These are phyloP conservation scores for Pseudotsuga menziesii DNA, from an alignment of 75 land plant genomes.

Conservation along the genomic window DNA sequence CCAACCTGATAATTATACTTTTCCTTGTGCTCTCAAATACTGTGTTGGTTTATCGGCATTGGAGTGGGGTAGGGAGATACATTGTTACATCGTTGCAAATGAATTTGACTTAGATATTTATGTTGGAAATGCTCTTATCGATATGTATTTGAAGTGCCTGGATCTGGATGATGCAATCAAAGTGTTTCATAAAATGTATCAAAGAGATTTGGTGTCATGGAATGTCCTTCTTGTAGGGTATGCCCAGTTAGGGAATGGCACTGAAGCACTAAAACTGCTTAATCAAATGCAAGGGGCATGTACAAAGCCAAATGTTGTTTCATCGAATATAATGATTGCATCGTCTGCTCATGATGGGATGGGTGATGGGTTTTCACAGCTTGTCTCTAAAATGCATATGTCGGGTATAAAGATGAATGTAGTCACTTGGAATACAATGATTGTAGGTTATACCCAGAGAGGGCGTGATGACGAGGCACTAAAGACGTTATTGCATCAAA, in stretches of 20 bases:
- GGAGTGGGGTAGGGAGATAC: constrained; percentile 6
- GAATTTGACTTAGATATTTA: constrained; percentile 7
- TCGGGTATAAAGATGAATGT: no score
- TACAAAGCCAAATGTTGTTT: constrained; percentile 24
- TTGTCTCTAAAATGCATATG: no score
- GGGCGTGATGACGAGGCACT: no score
- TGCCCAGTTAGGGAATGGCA: constrained; percentile 25
- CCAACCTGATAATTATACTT: constrained; percentile 4
- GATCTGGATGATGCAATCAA: constrained; percentile 6
- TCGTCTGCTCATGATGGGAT: constrained; percentile 66
- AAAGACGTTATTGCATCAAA: no score
- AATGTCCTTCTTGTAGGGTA: constrained; percentile 21
- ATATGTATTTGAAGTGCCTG: constrained; percentile 22
- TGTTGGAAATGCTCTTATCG: constrained; percentile 20
- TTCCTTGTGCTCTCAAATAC: neutral
- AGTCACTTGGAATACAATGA: no score
- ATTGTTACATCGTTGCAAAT: neutral
- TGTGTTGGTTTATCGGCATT: neutral
- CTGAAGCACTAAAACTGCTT: constrained; percentile 22
- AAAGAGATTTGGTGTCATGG: constrained; percentile 20
- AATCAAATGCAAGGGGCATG: constrained; percentile 23
- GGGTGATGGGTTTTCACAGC: no score
- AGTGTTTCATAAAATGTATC: constrained; percentile 15
- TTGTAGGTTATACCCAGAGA: no score
- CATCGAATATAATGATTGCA: constrained; percentile 33